phyloP scores from a whole-genome alignment of 768 basidiomycete genomes.

The Tulasnella sp. region DNA sequence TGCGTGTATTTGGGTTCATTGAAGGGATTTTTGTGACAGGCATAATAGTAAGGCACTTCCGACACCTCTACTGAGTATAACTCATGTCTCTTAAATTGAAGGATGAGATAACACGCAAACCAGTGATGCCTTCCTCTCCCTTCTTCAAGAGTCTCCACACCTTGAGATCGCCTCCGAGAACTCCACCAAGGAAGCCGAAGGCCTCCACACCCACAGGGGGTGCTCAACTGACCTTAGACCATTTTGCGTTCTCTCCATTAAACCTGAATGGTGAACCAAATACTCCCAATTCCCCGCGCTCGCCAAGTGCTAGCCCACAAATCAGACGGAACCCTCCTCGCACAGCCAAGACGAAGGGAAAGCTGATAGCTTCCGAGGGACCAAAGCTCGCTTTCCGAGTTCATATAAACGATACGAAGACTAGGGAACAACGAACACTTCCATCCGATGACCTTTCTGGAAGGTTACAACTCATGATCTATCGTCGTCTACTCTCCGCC shows the following conservation, averaged over 20 bases:
- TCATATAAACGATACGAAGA: slow-evolving; percentile 28
- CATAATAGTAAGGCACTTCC: slow-evolving; percentile 23
- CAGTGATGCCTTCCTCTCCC: slow-evolving; percentile 20
- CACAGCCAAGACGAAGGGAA: slow-evolving; percentile 2
- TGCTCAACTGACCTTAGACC: too few species aligned
- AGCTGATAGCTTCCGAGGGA: background rate
- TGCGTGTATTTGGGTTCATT: slow-evolving; percentile 28
- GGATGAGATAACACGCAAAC: slow-evolving; percentile 26
- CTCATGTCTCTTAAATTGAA: slow-evolving; percentile 4
- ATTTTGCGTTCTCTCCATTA: too few species aligned
- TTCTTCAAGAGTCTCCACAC: too few species aligned
- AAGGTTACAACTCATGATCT: slow-evolving; percentile 27
- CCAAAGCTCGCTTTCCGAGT: slow-evolving; percentile 21
- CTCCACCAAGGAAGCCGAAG: too few species aligned
- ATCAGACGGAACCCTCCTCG: background rate
- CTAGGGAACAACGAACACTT: slow-evolving; percentile 22
- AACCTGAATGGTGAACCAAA: too few species aligned
- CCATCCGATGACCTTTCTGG: slow-evolving; percentile 26
- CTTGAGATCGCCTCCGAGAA: background rate
- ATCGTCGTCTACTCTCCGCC: slow-evolving; percentile 26
- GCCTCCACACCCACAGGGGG: too few species aligned
- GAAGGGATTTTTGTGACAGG: slow-evolving; percentile 25
- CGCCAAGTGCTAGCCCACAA: too few species aligned
- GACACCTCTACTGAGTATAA: background rate
- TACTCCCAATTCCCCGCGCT: too few species aligned